A percentile compares a stretch with the other conserved stretches of the same genome.
These are phyloP conservation scores for Pythium guiyangense DNA, from an alignment of 352 stramenopile genomes.

Conservation along the genomic window DNA sequence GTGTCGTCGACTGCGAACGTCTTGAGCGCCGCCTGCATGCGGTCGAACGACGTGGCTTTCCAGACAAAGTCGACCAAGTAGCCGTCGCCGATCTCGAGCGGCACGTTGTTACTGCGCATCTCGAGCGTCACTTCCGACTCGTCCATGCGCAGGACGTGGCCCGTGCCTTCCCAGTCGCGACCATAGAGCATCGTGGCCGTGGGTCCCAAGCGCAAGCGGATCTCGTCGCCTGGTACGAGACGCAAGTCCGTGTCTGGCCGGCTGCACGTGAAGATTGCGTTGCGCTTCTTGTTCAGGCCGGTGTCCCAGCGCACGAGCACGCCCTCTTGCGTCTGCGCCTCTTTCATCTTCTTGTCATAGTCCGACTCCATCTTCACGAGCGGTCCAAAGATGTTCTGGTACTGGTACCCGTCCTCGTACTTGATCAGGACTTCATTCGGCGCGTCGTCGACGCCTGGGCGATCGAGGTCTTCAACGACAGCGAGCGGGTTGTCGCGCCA, in stretches of 20 bases:
- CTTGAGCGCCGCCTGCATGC: constrained; percentile 99
- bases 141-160: constrained; percentile 89
- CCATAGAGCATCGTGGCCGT: constrained; percentile 79
- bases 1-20: constrained; percentile 98
- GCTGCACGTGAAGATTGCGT: constrained; percentile 94
- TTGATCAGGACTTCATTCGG: constrained; percentile 80
- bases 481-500: constrained; percentile 97
- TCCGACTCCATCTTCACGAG: constrained; percentile 99
- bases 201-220: constrained; percentile 89
- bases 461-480: constrained; percentile 94
- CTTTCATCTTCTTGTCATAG: constrained; percentile 99
- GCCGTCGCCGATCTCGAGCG: constrained; percentile 93
- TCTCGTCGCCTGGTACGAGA: constrained; percentile 96
- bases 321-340: constrained; percentile 93
- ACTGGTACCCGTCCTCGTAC: constrained; percentile 99
- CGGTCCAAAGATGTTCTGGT: constrained; percentile 98
- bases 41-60: constrained; percentile 98
- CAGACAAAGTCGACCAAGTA: constrained; percentile 99
- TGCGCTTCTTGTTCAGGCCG: constrained; percentile 95
- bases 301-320: constrained; percentile 94
- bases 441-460: constrained; percentile 90
- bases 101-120: constrained; percentile 78
- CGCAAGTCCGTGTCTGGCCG: constrained; percentile 86
- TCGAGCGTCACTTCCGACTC: constrained; percentile 85
- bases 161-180: constrained; percentile 92